phyloP scores from a whole-genome alignment of 208 protist species.

The Crithidia fasciculata region DNA sequence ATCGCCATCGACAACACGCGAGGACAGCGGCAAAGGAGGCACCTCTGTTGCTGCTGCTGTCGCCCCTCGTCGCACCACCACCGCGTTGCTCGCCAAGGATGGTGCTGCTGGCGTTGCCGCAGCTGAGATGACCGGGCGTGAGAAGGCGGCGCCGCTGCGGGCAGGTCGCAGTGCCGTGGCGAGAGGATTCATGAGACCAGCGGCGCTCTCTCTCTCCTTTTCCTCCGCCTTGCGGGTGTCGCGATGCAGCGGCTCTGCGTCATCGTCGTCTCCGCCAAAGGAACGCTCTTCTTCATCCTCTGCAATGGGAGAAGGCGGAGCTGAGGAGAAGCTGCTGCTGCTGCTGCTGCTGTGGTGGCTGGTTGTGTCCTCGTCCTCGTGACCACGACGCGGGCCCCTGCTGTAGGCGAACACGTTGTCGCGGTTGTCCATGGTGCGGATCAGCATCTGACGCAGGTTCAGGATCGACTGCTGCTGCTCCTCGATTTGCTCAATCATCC shows the following conservation, averaged over 20 bases:
- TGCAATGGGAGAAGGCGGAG: conserved; percentile 12
- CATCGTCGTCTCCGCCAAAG: not conserved
- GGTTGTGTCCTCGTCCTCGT: conserved; percentile 2
- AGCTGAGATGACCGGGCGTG: conserved; percentile 10
- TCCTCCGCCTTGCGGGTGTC: not conserved
- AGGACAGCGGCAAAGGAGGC: conserved; percentile 20
- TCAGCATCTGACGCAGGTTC: conserved; percentile 81
- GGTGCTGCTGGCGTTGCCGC: not conserved
- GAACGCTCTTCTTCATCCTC: conserved; percentile 5
- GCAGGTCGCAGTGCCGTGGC: not conserved
- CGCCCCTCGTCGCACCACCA: conserved; percentile 6
- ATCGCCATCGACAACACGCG: not conserved
- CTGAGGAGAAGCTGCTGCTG: conserved; percentile 17
- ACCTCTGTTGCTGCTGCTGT: not conserved
- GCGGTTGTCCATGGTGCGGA: conserved; percentile 66
- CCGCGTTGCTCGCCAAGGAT: conserved; percentile 30
- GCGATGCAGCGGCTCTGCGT: not conserved
- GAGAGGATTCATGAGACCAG: not conserved
- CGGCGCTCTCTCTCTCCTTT: not conserved
- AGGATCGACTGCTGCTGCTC: conserved; percentile 88
- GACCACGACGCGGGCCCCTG: conserved; percentile 21
- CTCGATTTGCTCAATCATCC: conserved; percentile 77
- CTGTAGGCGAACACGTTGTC: conserved; percentile 27
- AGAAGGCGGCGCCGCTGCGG: not conserved
- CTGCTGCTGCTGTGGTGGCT: conserved; percentile 13